Conservation (phyloP, 1,139 yeast species). For the Wickerhamomyces sp. region DNA sequence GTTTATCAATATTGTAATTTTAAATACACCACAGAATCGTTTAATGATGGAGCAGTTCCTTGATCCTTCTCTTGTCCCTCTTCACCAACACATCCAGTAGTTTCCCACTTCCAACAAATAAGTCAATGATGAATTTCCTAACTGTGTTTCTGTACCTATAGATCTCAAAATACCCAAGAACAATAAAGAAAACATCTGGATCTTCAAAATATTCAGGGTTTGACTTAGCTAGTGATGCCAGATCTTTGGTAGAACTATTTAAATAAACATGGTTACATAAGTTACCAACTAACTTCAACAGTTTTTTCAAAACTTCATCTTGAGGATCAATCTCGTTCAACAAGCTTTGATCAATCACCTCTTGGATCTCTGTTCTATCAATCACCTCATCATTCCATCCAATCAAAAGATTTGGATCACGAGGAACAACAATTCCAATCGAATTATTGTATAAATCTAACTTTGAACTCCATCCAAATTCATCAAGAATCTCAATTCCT, state of each 20-base stretch:
- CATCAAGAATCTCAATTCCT: constrained; percentile 85
- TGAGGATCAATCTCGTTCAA: constrained; percentile 18
- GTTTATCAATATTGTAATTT: neutral
- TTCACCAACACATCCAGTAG: constrained; percentile 51
- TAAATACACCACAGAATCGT: neutral
- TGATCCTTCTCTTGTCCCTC: constrained; percentile 33
- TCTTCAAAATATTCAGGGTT: constrained; percentile 54
- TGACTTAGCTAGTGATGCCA: constrained; percentile 49
- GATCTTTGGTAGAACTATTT: constrained; percentile 58
- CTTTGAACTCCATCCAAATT: constrained; percentile 68
- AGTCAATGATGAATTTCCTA: constrained; percentile 63
- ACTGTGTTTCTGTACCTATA: constrained; percentile 63
- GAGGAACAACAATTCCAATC: constrained; percentile 54
- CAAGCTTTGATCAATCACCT: constrained; percentile 12
- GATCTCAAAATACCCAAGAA: constrained; percentile 57
- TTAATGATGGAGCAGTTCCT: constrained; percentile 7
- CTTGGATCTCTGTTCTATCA: constrained; percentile 10
- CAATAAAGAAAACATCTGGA: constrained; percentile 52
- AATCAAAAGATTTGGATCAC: constrained; percentile 16
- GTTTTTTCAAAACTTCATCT: constrained; percentile 40
- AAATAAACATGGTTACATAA: constrained; percentile 60
- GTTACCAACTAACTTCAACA: constrained; percentile 55
- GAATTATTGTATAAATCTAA: constrained; percentile 49
- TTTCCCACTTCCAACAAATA: constrained; percentile 48
- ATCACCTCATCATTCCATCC: constrained; percentile 8